phyloP scores from a whole-genome alignment of 2,329 filamentous ascomycete genomes.

The Lachnellula cervina region DNA sequence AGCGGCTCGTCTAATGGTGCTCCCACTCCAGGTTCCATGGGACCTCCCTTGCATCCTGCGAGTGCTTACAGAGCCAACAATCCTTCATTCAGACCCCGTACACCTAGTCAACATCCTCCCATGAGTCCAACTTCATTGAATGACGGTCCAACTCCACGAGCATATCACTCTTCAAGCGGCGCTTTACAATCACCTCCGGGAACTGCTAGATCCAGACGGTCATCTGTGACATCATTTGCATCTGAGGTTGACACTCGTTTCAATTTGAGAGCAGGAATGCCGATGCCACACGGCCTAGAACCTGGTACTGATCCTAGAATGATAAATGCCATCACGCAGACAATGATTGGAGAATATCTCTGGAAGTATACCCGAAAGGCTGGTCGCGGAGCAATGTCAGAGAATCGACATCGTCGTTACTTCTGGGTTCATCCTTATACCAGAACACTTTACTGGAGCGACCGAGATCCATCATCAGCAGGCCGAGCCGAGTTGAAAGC shows the following conservation, averaged over 20 bases:
- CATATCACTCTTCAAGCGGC: slow-evolving; percentile 44
- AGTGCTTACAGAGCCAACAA: slow-evolving; percentile 52
- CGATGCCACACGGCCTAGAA: slow-evolving; percentile 55
- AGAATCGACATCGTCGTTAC: slow-evolving; percentile 86
- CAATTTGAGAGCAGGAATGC: slow-evolving; percentile 62
- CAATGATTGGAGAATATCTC: slow-evolving; percentile 97
- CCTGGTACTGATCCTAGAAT: slow-evolving; percentile 86
- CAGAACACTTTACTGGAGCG: slow-evolving; percentile 93
- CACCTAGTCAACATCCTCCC: slow-evolving; percentile 48
- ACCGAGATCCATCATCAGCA: slow-evolving; percentile 74
- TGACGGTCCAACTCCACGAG: slow-evolving; percentile 54
- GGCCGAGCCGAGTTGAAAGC: slow-evolving; percentile 69
- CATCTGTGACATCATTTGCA: slow-evolving; percentile 90
- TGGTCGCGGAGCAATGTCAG: slow-evolving; percentile 82
- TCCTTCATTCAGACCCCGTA: slow-evolving; percentile 49
- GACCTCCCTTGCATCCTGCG: slow-evolving; percentile 76
- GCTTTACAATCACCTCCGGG: slow-evolving; percentile 44
- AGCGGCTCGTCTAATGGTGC: slow-evolving; percentile 41
- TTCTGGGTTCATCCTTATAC: slow-evolving; percentile 99
- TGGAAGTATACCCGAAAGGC: slow-evolving; percentile 99
- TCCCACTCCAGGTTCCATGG: slow-evolving; percentile 56
- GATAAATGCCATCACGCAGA: slow-evolving; percentile 98
- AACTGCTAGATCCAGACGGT: slow-evolving; percentile 55
- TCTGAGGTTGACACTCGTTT: slow-evolving; percentile 92
- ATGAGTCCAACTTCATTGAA: slow-evolving; percentile 42